These are phyloP conservation scores for Conticribra weissflogii DNA, from an alignment of 108 stramenopile species.

Conservation along the genomic window DNA sequence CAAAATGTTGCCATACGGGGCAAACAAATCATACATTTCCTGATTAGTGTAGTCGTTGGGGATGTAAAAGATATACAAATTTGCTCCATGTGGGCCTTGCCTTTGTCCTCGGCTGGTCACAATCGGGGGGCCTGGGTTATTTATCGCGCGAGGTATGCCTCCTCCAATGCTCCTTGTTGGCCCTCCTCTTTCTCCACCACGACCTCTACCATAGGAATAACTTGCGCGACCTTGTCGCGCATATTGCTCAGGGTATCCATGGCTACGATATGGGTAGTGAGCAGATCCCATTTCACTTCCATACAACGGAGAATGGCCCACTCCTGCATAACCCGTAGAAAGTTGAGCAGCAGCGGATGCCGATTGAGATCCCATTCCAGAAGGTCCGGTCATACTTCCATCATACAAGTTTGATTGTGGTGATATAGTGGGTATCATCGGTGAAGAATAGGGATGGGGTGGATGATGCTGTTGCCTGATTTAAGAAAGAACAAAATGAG, in stretches of 20 bases:
- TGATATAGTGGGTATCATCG: neutral
- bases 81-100: slow-evolving; percentile 89
- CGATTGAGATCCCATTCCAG: slow-evolving; percentile 11
- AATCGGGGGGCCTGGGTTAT: slow-evolving; percentile 41
- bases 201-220: slow-evolving; percentile 14
- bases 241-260: slow-evolving; percentile 27
- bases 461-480: neutral
- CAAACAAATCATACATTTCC: slow-evolving; percentile 92
- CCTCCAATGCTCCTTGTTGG: no score
- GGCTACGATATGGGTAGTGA: slow-evolving; percentile 26
- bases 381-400: slow-evolving; percentile 5
- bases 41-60: slow-evolving; percentile 96
- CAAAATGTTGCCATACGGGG: slow-evolving; percentile 87
- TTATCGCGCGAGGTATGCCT: slow-evolving; percentile 17
- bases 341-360: slow-evolving; percentile 12
- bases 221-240: slow-evolving; percentile 6
- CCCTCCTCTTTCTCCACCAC: slow-evolving; percentile 14
- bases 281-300: slow-evolving; percentile 5
- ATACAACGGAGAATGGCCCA: slow-evolving; percentile 19
- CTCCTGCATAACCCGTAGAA: slow-evolving; percentile 16
- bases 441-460: neutral
- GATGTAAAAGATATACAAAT: slow-evolving; percentile 98
- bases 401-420: slow-evolving; percentile 3
- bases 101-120: slow-evolving; percentile 24
- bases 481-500: neutral